These are phyloP conservation scores for Amoebophrya sp. DNA, from an alignment of 169 alveolate genomes.

Conservation along the genomic window DNA sequence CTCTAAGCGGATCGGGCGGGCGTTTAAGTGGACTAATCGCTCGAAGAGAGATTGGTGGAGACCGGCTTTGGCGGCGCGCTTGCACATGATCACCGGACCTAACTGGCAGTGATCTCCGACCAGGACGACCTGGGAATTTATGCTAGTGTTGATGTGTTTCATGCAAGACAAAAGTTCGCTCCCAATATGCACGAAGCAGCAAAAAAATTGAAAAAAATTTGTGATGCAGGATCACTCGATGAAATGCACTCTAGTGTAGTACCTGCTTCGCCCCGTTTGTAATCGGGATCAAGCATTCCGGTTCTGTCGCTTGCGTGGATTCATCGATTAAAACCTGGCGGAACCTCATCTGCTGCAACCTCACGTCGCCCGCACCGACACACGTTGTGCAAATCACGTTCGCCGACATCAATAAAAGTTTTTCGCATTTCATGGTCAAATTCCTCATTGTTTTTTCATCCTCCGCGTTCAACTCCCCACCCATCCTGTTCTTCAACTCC, in stretches of 20 bases:
- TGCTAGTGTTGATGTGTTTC: neutral
- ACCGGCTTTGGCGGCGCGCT: slow-evolving; percentile 85
- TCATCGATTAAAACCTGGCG: slow-evolving; percentile 88
- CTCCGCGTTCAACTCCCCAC: slow-evolving; percentile 66
- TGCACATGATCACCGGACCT: slow-evolving; percentile 92
- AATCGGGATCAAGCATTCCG: slow-evolving; percentile 85
- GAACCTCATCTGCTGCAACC: slow-evolving; percentile 76
- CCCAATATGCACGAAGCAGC: neutral
- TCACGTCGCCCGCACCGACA: slow-evolving; percentile 84
- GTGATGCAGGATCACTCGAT: neutral
- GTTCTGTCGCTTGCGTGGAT: slow-evolving; percentile 92
- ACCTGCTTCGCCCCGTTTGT: slow-evolving; percentile 78
- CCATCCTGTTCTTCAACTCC: slow-evolving; percentile 36
- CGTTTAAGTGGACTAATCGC: slow-evolving; percentile 66
- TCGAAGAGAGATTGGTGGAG: slow-evolving; percentile 74
- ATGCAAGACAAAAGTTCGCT: neutral
- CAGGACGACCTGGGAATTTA: slow-evolving; percentile 61
- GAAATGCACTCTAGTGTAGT: no score
- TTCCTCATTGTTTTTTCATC: slow-evolving; percentile 71
- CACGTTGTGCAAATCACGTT: slow-evolving; percentile 58
- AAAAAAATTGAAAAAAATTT: neutral
- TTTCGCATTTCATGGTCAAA: slow-evolving; percentile 53
- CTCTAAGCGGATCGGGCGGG: slow-evolving; percentile 75
- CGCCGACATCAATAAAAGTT: slow-evolving; percentile 24
- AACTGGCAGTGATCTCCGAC: slow-evolving; percentile 93